Percentiles rank a stretch among this genome's conserved stretches.
These are phyloP conservation scores for Yarrowia sp. DNA, from an alignment of 805 yeast genomes.

Conservation along the genomic window DNA sequence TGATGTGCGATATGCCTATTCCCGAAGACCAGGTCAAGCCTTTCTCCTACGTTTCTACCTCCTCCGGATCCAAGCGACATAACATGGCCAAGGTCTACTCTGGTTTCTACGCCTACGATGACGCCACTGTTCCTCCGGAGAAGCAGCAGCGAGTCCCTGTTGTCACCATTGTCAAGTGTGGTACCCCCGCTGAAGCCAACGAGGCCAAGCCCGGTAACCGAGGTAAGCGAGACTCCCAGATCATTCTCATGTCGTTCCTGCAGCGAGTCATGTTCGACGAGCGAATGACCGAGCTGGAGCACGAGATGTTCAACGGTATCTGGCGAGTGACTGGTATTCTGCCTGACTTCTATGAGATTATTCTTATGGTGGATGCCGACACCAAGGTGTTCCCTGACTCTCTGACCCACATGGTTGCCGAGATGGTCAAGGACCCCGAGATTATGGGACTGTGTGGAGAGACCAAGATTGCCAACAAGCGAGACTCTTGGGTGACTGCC, in stretches of 20 bases:
- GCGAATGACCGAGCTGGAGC: conserved; percentile 91
- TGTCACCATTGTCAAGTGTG: conserved; percentile 79
- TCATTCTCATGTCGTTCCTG: conserved; percentile 86
- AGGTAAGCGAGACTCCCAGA: conserved; percentile 96
- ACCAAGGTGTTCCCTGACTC: conserved; percentile 87
- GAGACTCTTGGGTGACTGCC: conserved; percentile 86
- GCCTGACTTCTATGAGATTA: conserved; percentile 80
- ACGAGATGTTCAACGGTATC: conserved; percentile 72
- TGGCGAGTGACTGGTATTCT: conserved; percentile 86
- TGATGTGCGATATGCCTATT: conserved; percentile 81
- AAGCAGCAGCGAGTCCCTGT: conserved; percentile 85
- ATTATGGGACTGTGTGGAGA: conserved; percentile 97
- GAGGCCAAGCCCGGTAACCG: conserved; percentile 87
- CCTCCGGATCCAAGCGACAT: conserved; percentile 92
- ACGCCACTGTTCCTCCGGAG: conserved; percentile 72
- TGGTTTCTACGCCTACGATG: conserved; percentile 89
- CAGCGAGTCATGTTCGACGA: conserved; percentile 89
- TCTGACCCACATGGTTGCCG: conserved; percentile 85
- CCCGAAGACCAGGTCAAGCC: conserved; percentile 80
- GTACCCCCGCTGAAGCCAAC: conserved; percentile 81
- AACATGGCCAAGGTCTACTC: conserved; percentile 97
- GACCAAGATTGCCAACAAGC: conserved; percentile 86
- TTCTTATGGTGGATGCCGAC: conserved; percentile 95
- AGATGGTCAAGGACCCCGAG: conserved; percentile 82
- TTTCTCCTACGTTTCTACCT: conserved; percentile 92